Evolutionary conservation across 1,284 basidiomycete genomes (phyloP).

Genomic region (Ceratobasidium theobromae): DNA sequence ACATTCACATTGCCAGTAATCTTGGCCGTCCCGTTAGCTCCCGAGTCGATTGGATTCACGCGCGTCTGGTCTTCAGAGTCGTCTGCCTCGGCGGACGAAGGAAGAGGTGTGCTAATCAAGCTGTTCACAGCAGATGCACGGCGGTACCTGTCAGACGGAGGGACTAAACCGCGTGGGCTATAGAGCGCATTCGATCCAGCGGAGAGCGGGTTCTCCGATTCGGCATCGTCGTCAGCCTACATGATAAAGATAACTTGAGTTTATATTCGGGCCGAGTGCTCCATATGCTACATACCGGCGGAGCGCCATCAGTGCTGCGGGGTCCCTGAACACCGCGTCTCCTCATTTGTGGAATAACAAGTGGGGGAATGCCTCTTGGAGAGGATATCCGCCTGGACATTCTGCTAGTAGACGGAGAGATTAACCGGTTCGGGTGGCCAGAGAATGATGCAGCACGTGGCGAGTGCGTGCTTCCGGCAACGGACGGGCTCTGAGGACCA

Average conservation of each 20-base stretch:
- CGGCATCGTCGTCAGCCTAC: constrained; percentile 6
- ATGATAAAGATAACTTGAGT: not conserved
- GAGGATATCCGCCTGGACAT: constrained; percentile 1
- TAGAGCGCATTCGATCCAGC: not conserved
- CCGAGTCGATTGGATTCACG: not conserved
- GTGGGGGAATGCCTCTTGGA: constrained; percentile 5
- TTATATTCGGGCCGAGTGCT: not conserved
- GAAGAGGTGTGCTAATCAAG: constrained; percentile 50
- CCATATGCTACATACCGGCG: not conserved
- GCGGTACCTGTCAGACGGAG: not conserved
- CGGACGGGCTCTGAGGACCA: not conserved
- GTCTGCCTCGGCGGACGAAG: constrained; percentile 53
- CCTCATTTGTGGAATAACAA: constrained; percentile 24
- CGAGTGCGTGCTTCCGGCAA: not conserved
- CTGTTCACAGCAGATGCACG: constrained; percentile 41
- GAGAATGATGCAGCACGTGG: constrained; percentile 13
- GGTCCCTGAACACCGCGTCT: not conserved
- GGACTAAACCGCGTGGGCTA: not conserved
- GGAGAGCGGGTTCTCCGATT: not conserved
- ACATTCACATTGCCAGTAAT: constrained; percentile 1
- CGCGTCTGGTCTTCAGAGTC: constrained; percentile 46
- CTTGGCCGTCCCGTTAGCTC: constrained; percentile 17
- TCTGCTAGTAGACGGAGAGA: constrained; percentile 1
- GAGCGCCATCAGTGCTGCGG: not conserved
- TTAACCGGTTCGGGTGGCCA: not conserved